Conservation (phyloP, 2,329 filamentous ascomycete genomes). For the Alternaria viburni region DNA sequence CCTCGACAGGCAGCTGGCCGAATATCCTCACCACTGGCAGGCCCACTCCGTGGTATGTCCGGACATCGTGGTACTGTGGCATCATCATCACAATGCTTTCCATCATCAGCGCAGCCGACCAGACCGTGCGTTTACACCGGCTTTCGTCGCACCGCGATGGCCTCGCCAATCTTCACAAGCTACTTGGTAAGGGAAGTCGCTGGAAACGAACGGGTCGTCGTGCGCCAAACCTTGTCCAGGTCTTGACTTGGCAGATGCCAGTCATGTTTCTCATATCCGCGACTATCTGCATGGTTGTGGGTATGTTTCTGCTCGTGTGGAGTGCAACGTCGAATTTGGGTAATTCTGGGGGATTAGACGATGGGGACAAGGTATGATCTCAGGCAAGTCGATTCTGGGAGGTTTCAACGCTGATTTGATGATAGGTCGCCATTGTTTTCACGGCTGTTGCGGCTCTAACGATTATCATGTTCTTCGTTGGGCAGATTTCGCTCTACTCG, state of each 20-base stretch:
- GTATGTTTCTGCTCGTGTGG: conserved; percentile 48
- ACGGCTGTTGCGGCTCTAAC: conserved; percentile 15
- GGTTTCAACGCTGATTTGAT: background rate
- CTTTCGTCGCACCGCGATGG: conserved; percentile 51
- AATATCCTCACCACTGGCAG: conserved; percentile 46
- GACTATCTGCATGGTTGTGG: conserved; percentile 45
- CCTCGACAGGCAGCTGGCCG: conserved; percentile 53
- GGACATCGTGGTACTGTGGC: conserved; percentile 51
- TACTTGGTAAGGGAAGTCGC: conserved; percentile 34
- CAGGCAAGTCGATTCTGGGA: background rate
- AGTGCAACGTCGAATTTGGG: conserved; percentile 32
- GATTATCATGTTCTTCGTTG: conserved; percentile 22
- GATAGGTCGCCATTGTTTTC: conserved; percentile 24
- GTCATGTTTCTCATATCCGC: conserved; percentile 43
- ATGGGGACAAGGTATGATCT: background rate
- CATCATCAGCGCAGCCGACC: conserved; percentile 54
- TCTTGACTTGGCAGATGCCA: conserved; percentile 48
- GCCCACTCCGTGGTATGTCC: conserved; percentile 49
- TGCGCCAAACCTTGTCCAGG: conserved; percentile 31
- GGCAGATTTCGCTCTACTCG: conserved; percentile 20
- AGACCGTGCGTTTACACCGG: conserved; percentile 52
- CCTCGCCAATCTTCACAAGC: conserved; percentile 40
- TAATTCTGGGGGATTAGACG: conserved; percentile 32
- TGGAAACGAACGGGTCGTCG: conserved; percentile 22
- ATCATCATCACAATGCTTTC: conserved; percentile 58